Conservation (phyloP, 148 eudicot genomes). For the Nyssa sinensis region DNA sequence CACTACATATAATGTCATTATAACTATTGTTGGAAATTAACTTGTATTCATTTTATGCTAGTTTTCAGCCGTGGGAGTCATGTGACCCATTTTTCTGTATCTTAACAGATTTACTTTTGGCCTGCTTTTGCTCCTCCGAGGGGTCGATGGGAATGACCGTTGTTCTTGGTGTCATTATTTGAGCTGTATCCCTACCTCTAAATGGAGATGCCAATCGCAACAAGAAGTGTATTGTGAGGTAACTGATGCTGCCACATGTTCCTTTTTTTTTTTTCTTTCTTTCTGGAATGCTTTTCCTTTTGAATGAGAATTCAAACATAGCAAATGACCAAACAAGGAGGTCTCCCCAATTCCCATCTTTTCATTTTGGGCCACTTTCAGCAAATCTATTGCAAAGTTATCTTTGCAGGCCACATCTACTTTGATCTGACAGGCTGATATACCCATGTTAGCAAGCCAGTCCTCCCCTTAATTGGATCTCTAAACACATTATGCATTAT, state of each 20-base stretch:
- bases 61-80: not conserved
- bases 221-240: slow-evolving; percentile 47
- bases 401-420: not conserved
- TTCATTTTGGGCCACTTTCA: no score
- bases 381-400: not conserved
- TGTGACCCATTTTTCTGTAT: not conserved
- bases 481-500: not conserved
- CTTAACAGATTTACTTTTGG: slow-evolving; percentile 45
- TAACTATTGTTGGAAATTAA: no score
- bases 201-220: slow-evolving; percentile 54
- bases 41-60: not conserved
- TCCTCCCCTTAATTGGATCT: not conserved
- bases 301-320: not conserved
- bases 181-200: slow-evolving; percentile 65
- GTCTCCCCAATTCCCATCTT: not conserved
- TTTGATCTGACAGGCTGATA: not conserved
- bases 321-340: not conserved
- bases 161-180: slow-evolving; percentile 82
- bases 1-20: not conserved
- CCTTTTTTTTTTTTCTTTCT: no score
- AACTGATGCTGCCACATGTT: slow-evolving; percentile 3
- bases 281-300: not conserved
- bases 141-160: slow-evolving; percentile 59
- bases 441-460: not conserved
- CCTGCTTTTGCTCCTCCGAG: slow-evolving; percentile 45